Conservation (phyloP, 139 green algal species). For the Chlorokybus atmophyticus region DNA sequence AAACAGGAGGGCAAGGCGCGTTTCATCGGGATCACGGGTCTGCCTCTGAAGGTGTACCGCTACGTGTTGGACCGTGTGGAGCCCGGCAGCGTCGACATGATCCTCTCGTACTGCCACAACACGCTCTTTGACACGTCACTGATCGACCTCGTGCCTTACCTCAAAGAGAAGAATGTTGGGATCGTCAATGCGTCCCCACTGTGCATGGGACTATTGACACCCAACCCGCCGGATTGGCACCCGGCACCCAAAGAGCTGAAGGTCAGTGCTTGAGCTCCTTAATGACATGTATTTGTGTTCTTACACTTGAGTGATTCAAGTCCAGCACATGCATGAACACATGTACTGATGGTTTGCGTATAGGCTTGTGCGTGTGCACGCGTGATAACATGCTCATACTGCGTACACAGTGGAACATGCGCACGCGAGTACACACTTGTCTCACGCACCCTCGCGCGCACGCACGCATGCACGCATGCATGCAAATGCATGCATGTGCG, state of each 20-base stretch:
- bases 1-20: conserved; percentile 63
- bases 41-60: conserved; percentile 63
- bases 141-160: conserved; percentile 25
- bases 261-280: too few species aligned
- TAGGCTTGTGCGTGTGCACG: too few species aligned
- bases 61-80: conserved; percentile 56
- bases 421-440: too few species aligned
- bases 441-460: too few species aligned
- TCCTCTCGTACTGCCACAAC: conserved; percentile 86
- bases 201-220: conserved; percentile 83
- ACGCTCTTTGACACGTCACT: conserved; percentile 55
- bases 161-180: conserved; percentile 56
- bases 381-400: too few species aligned
- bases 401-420: too few species aligned
- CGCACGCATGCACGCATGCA: too few species aligned
- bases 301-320: too few species aligned
- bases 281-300: too few species aligned
- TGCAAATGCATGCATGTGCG: too few species aligned
- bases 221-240: conserved; percentile 78
- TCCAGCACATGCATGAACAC: too few species aligned
- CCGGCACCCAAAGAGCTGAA: conserved; percentile 58
- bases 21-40: conserved; percentile 76
- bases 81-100: conserved; percentile 57
- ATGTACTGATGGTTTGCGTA: too few species aligned
- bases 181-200: conserved; percentile 76